These are phyloP conservation scores for Parmales sp. DNA, from an alignment of 108 stramenopile genomes.

Conservation along the genomic window DNA sequence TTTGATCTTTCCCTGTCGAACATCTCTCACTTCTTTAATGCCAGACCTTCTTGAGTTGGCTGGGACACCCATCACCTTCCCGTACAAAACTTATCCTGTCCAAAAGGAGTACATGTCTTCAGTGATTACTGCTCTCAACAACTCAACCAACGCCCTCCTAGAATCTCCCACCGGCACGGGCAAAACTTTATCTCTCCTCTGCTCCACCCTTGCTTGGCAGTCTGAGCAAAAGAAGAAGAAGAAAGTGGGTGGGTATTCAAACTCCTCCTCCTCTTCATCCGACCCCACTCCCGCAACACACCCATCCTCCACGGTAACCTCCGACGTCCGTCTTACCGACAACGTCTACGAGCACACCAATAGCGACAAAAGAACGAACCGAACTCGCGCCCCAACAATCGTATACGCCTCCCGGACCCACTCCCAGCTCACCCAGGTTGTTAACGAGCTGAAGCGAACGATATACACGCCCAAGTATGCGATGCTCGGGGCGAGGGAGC, in stretches of 20 bases:
- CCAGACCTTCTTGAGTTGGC: slow-evolving; percentile 57
- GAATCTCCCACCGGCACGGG: slow-evolving; percentile 88
- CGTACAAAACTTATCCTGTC: slow-evolving; percentile 85
- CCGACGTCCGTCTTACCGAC: not conserved
- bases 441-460: slow-evolving; percentile 80
- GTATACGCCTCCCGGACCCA: slow-evolving; percentile 96
- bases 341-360: not conserved
- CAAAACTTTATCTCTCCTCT: slow-evolving; percentile 76
- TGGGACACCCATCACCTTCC: slow-evolving; percentile 78
- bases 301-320: not conserved
- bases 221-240: slow-evolving; percentile 26
- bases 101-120: slow-evolving; percentile 85
- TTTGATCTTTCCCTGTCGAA: too few relatives aligned
- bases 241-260: too few relatives aligned
- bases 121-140: slow-evolving; percentile 70
- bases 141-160: slow-evolving; percentile 59
- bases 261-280: not conserved
- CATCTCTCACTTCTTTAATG: slow-evolving; percentile 6
- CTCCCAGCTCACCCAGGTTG: slow-evolving; percentile 90
- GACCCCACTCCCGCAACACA: not conserved
- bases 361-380: too few relatives aligned
- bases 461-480: slow-evolving; percentile 83
- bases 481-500: slow-evolving; percentile 87
- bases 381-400: slow-evolving; percentile 57
- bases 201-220: slow-evolving; percentile 63